Conservation (phyloP, 1,139 yeast genomes). For the Nadsonia commutata region DNA sequence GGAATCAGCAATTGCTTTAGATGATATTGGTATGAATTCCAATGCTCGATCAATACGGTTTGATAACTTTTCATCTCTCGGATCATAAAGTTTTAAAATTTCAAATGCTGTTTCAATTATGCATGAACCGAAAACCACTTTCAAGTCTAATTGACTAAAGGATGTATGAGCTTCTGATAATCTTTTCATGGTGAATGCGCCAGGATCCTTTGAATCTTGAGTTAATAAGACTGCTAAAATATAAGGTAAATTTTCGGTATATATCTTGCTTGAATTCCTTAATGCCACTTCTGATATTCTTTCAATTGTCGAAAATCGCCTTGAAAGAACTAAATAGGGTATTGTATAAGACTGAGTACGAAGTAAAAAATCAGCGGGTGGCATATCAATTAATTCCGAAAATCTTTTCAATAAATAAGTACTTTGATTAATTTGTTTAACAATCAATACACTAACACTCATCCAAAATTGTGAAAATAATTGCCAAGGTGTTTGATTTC, state of each 20-base stretch:
- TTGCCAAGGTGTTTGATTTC: conserved; percentile 31
- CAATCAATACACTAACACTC: conserved; percentile 50
- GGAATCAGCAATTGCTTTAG: not conserved
- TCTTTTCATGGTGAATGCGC: conserved; percentile 35
- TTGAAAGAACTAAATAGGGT: conserved; percentile 57
- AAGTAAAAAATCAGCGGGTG: conserved; percentile 44
- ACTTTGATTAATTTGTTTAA: conserved; percentile 35
- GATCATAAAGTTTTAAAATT: conserved; percentile 17
- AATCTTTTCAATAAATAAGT: conserved; percentile 44
- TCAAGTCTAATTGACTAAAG: conserved; percentile 23
- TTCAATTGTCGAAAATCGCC: conserved; percentile 46
- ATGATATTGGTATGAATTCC: not conserved
- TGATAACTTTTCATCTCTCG: not conserved
- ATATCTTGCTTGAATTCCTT: conserved; percentile 15
- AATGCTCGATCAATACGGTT: not conserved
- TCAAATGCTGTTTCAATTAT: conserved; percentile 20
- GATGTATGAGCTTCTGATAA: conserved; percentile 40
- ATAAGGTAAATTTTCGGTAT: conserved; percentile 24
- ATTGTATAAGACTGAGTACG: conserved; percentile 63
- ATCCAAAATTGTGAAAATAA: conserved; percentile 69
- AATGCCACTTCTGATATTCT: conserved; percentile 31
- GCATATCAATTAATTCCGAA: conserved; percentile 50
- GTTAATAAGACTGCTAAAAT: conserved; percentile 34
- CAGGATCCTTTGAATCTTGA: conserved; percentile 31
- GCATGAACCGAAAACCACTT: conserved; percentile 29